Percentiles rank a stretch among this genome's conserved stretches.
Conservation (phyloP, 768 basidiomycete species). For the Tricholoma matsutake region DNA sequence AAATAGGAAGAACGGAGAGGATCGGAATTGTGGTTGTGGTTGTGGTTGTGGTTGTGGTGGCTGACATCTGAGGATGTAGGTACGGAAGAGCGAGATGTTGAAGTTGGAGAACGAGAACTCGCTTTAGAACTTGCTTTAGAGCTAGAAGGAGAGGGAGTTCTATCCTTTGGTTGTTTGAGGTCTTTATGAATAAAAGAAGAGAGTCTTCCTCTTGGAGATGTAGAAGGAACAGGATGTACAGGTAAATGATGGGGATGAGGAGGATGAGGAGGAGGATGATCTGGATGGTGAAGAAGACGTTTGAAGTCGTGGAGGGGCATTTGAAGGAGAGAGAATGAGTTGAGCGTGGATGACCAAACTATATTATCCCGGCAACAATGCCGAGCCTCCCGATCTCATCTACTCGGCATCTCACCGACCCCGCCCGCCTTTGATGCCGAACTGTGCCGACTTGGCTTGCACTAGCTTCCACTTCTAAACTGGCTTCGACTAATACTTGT, state of each 20-base stretch:
- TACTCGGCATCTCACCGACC: not conserved
- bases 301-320: constrained; percentile 88
- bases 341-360: too few species aligned
- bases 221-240: constrained; percentile 1
- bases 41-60: constrained; percentile 16
- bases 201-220: constrained; percentile 24
- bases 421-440: too few species aligned
- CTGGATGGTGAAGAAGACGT: constrained; percentile 80
- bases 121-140: constrained; percentile 10
- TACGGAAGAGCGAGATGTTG: constrained; percentile 9
- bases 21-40: constrained; percentile 10
- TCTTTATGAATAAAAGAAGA: constrained; percentile 28
- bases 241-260: constrained; percentile 15
- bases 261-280: constrained; percentile 21
- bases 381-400: not conserved
- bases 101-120: constrained; percentile 21
- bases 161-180: constrained; percentile 42
- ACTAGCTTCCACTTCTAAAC: too few species aligned
- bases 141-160: constrained; percentile 36
- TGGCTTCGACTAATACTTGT: too few species aligned
- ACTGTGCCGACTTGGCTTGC: too few species aligned
- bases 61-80: constrained; percentile 4
- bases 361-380: not conserved
- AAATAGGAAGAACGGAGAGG: constrained; percentile 31
- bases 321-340: constrained; percentile 38